phyloP scores from a whole-genome alignment of 768 basidiomycete genomes.

The Psilocybe sp. region DNA sequence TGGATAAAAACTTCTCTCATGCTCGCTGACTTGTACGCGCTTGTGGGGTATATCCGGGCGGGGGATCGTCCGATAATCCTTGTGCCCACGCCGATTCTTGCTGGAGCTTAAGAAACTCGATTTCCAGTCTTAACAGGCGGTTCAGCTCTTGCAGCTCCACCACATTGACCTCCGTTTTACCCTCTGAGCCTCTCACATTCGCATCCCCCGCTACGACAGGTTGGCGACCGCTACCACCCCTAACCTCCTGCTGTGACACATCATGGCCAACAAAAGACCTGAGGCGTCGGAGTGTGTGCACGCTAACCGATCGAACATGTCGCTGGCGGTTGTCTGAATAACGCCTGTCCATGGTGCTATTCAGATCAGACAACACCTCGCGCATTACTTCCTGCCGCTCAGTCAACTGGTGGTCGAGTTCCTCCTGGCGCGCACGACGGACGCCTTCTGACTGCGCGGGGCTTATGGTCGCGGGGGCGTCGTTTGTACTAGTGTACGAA shows the following conservation, averaged over 20 bases:
- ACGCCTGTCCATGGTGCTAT: constrained; percentile 6
- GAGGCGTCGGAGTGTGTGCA: too few species aligned
- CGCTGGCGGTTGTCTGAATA: constrained; percentile 3
- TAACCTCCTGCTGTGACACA: too few species aligned
- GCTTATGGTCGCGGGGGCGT: neutral
- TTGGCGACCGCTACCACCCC: neutral
- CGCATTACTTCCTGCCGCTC: constrained; percentile 21
- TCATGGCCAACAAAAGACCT: too few species aligned
- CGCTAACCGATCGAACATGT: too few species aligned
- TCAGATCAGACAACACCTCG: constrained; percentile 2
- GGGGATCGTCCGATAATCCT: constrained; percentile 27
- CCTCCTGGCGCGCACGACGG: constrained; percentile 20
- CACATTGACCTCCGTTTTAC: constrained; percentile 16
- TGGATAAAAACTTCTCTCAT: neutral
- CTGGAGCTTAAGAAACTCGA: constrained; percentile 22
- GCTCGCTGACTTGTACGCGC: neutral
- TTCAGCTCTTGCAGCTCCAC: constrained; percentile 25
- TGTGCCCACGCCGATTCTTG: constrained; percentile 25
- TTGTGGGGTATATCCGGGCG: constrained; percentile 24
- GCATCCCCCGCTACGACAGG: too few species aligned
- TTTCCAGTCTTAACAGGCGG: constrained; percentile 19
- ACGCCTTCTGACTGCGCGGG: constrained; percentile 8
- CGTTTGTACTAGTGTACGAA: constrained; percentile 1
- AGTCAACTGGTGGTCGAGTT: constrained; percentile 19
- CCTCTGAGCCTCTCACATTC: neutral